A percentile compares a stretch with the other conserved stretches of the same genome.
Evolutionary conservation across 148 eudicot species (phyloP).

Genomic region (Rhododendron griersonianum): DNA sequence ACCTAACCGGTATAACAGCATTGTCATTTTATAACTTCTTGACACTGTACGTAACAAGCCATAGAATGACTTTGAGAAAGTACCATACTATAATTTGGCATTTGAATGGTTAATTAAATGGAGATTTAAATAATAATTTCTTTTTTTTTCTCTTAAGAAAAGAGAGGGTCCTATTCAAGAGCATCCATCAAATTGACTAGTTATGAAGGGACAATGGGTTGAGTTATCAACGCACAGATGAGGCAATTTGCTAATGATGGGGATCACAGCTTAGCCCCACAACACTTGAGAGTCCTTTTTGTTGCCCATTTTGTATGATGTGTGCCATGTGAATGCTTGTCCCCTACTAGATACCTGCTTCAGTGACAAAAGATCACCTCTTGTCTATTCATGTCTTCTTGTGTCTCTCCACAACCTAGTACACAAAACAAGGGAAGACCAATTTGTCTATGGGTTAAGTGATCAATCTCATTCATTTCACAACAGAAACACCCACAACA

Average conservation of each 20-base stretch:
- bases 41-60: background rate
- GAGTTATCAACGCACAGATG: background rate
- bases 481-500: background rate
- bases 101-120: background rate
- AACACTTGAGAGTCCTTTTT: background rate
- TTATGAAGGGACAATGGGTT: background rate
- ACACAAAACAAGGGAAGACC: background rate
- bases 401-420: background rate
- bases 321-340: background rate
- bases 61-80: background rate
- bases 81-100: background rate
- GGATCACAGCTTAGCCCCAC: background rate
- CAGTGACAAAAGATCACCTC: background rate
- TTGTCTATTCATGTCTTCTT: background rate
- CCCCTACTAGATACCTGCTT: background rate
- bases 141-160: background rate
- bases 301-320: background rate
- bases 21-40: background rate
- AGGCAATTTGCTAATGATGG: background rate
- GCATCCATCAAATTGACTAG: background rate
- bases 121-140: too few relatives aligned
- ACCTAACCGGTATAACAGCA: background rate
- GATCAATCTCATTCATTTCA: background rate
- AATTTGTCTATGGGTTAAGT: background rate
- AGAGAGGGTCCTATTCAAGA: background rate